Conservation (phyloP, 371 early-diverging fungal species). For the Mortierella sp. region DNA sequence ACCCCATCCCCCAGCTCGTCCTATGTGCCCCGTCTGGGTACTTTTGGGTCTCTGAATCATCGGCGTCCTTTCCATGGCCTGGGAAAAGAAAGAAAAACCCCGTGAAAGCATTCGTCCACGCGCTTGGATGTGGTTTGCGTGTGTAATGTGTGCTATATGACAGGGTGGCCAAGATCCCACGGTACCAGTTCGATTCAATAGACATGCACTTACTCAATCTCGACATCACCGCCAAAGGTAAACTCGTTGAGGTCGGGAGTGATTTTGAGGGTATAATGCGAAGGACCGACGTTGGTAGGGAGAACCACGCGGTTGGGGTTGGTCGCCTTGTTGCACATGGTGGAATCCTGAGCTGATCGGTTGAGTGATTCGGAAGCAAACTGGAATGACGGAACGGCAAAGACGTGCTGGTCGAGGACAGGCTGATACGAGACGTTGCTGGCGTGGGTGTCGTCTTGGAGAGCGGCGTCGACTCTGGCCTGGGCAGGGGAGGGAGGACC, state of each 20-base stretch:
- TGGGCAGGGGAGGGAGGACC: not conserved
- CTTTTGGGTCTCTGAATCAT: no score
- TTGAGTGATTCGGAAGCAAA: slow-evolving; percentile 5
- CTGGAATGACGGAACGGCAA: slow-evolving; percentile 16
- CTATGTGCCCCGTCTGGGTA: no score
- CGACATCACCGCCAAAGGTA: slow-evolving; percentile 69
- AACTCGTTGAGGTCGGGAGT: slow-evolving; percentile 77
- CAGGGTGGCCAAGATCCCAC: no score
- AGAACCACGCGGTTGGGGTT: slow-evolving; percentile 67
- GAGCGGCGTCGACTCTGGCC: slow-evolving; percentile 7
- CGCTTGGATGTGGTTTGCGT: not conserved
- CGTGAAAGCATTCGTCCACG: not conserved
- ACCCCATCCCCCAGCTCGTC: not conserved
- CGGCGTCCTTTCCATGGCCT: no score
- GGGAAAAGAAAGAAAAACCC: no score
- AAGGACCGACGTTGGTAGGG: slow-evolving; percentile 76
- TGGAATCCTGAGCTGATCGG: slow-evolving; percentile 4
- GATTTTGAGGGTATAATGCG: slow-evolving; percentile 79
- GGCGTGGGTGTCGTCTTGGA: slow-evolving; percentile 5
- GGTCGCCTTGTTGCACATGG: slow-evolving; percentile 53
- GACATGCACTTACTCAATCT: slow-evolving; percentile 44
- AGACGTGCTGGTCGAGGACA: slow-evolving; percentile 22
- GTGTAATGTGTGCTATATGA: no score
- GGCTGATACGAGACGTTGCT: slow-evolving; percentile 14
- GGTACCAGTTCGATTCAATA: no score